These are phyloP conservation scores for Podospora appendiculata DNA, from an alignment of 495 filamentous ascomycete species.

Conservation along the genomic window DNA sequence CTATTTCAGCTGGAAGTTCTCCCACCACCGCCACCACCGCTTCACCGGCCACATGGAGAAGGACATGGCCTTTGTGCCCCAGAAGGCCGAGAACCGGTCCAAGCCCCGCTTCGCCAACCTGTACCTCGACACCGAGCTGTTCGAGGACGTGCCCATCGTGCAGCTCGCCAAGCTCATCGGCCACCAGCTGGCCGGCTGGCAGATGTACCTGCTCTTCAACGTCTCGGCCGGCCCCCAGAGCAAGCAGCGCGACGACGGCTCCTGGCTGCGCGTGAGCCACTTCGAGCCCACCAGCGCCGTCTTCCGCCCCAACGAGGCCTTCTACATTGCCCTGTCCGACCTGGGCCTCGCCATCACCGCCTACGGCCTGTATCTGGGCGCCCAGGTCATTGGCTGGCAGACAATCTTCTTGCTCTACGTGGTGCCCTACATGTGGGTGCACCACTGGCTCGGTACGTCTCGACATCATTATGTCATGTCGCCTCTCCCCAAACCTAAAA, in stretches of 20 bases:
- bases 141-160: conserved; percentile 87
- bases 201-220: conserved; percentile 75
- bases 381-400: conserved; percentile 68
- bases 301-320: conserved; percentile 82
- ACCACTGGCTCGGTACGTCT: conserved; percentile 82
- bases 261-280: conserved; percentile 79
- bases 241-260: conserved; percentile 70
- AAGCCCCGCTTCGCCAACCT: conserved; percentile 49
- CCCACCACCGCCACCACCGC: conserved; percentile 90
- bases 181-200: conserved; percentile 90
- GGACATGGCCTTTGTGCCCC: conserved; percentile 96
- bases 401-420: conserved; percentile 88
- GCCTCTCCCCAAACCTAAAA: no score
- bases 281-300: conserved; percentile 83
- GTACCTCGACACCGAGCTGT: conserved; percentile 63
- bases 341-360: conserved; percentile 59
- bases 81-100: conserved; percentile 65
- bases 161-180: conserved; percentile 61
- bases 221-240: conserved; percentile 88
- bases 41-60: conserved; percentile 91
- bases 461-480: no score
- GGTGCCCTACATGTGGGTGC: conserved; percentile 92
- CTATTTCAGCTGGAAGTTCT: conserved; percentile 92
- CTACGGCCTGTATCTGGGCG: conserved; percentile 43
- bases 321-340: conserved; percentile 77